Base-by-base conservation (phyloP, 495 filamentous ascomycete genomes). In the Aspergillus campestris region DNA sequence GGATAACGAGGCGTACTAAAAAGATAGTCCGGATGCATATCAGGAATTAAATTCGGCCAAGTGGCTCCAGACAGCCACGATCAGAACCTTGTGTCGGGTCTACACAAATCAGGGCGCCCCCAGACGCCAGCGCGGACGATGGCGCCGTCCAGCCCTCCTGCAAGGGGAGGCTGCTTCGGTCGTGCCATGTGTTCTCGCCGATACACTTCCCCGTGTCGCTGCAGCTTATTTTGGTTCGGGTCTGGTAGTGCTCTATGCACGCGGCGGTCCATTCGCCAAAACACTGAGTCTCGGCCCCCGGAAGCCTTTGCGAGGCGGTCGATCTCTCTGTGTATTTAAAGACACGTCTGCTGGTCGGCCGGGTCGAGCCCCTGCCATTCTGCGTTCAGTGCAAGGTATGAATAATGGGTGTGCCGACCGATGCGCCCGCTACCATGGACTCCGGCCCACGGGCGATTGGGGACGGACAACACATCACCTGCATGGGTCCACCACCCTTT, bases 151-250 rank as follows among this genome's bases (percentile, higher is more conserved):
- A 18, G 6, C 29, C 9, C 5, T 34, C 18, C 46, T 42, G 39
- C 32, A 48, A 48, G 46, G 31, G 39, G 38, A 48, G 27, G 31
- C 18, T 34, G 10, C 24, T 38, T 42, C 32, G 32, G 28, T 31
- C 9, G 45, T 37, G 38, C 38, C 33, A 48, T 42, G 46, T 48
- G 39, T 48, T 28, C 46, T 18, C 8, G 24, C 39, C 27, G 31
- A 29, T 13, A 35, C 31, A 7, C 15, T 31, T 41, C 38, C 31
- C 34, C 41, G 31, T 41, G 38, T 47, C 14, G 18, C 45, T 35
- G 31, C 45, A 40, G 31, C 35, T 31, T 29, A 38, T 24, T 24
- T 24, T 4, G 18, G 18, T 24, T 24, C 18, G 18, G 18, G 18
- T 24, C 4, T 4, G 18, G 18, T 24, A 24, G 18, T 24, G 18